Evolutionary conservation across 2,329 filamentous ascomycete genomes (phyloP).

Genomic region (Colletotrichum gigasporum): DNA sequence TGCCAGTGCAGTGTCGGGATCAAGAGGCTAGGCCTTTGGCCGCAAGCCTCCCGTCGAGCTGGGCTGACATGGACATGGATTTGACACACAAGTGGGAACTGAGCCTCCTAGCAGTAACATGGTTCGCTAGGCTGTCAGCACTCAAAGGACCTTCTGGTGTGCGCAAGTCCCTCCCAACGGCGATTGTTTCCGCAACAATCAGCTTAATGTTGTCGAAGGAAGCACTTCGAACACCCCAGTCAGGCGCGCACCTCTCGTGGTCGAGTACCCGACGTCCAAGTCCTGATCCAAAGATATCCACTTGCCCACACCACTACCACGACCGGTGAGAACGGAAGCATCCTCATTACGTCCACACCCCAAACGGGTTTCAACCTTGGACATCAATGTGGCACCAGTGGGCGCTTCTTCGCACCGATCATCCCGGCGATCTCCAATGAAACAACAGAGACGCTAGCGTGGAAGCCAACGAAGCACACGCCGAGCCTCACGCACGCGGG

Average conservation of each 20-base stretch:
- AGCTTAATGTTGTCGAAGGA: slow-evolving; percentile 1
- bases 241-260: background rate
- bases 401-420: slow-evolving; percentile 11
- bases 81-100: background rate
- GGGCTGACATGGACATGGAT: background rate
- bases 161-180: background rate
- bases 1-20: background rate
- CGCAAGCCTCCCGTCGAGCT: background rate
- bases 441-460: slow-evolving; percentile 7
- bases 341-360: background rate
- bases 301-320: background rate
- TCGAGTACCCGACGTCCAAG: slow-evolving; percentile 4
- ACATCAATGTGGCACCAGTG: slow-evolving; percentile 1
- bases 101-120: background rate
- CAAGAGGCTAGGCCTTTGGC: background rate
- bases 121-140: slow-evolving; percentile 2
- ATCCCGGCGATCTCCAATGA: slow-evolving; percentile 15
- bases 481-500: slow-evolving; percentile 5
- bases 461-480: slow-evolving; percentile 18
- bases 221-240: background rate
- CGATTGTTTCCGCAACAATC: background rate
- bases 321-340: background rate
- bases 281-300: background rate
- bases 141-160: background rate
- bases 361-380: slow-evolving; percentile 13